Evolutionary conservation across 768 basidiomycete genomes (phyloP).

Genomic region (Boletus eberwhitei): DNA sequence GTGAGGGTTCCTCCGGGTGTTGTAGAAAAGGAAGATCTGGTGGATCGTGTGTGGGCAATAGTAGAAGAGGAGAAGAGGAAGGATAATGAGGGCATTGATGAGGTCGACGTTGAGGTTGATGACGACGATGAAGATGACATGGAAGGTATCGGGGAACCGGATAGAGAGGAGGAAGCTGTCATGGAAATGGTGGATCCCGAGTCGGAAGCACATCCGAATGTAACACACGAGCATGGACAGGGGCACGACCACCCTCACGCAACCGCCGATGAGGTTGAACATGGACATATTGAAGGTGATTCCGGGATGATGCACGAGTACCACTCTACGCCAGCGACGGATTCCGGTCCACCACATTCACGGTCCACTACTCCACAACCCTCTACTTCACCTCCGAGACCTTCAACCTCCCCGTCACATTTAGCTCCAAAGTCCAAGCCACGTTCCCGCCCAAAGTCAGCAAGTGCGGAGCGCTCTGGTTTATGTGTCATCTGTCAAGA

Average conservation of each 20-base stretch:
- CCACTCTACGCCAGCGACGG: not conserved
- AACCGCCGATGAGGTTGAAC: not conserved
- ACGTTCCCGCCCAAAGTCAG: conserved; percentile 24
- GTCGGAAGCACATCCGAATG: conserved; percentile 7
- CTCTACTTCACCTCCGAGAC: conserved; percentile 17
- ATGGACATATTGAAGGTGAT: not conserved
- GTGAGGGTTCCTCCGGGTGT: conserved; percentile 51
- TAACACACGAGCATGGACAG: not conserved
- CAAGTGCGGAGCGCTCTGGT: conserved; percentile 58
- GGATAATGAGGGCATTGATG: conserved; percentile 40
- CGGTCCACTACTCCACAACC: conserved; percentile 14
- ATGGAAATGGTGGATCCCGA: conserved; percentile 17
- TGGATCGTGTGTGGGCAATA: conserved; percentile 58
- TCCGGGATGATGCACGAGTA: conserved; percentile 2
- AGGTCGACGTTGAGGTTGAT: conserved; percentile 9
- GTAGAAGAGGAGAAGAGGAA: conserved; percentile 62
- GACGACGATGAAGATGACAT: conserved; percentile 26
- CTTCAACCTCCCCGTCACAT: conserved; percentile 31
- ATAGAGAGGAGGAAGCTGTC: conserved; percentile 15
- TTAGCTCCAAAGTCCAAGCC: conserved; percentile 35
- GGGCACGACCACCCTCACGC: not conserved
- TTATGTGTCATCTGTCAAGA: conserved; percentile 93
- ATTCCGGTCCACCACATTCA: not conserved
- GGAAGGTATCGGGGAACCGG: conserved; percentile 22
- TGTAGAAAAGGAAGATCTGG: conserved; percentile 87